Evolutionary conservation across 495 filamentous ascomycete species (phyloP).

Genomic region (Usnea hakonensis): DNA sequence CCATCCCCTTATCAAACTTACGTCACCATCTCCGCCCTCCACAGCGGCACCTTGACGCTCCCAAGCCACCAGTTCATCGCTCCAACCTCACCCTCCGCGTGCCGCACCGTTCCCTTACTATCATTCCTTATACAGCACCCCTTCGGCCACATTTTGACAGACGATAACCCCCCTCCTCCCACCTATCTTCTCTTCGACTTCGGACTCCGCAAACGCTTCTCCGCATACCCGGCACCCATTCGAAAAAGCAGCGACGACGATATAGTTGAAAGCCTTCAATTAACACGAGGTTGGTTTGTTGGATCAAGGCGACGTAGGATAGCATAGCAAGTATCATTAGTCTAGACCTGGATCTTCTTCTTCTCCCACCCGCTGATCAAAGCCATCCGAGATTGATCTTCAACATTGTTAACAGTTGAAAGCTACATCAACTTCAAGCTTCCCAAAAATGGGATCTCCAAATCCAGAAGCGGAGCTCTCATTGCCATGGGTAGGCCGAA

Average conservation of each 20-base stretch:
- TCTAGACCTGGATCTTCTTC: too few relatives aligned
- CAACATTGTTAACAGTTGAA: too few relatives aligned
- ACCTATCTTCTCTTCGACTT: constrained; percentile 2
- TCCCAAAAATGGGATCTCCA: too few relatives aligned
- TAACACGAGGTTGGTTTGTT: too few relatives aligned
- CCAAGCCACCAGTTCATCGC: background rate
- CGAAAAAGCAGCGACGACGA: background rate
- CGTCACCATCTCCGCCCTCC: background rate
- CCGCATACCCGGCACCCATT: background rate
- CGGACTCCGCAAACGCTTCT: background rate
- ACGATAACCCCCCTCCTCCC: background rate
- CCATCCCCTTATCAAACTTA: background rate
- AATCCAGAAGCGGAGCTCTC: too few relatives aligned
- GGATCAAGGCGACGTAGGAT: too few relatives aligned
- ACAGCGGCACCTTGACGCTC: background rate
- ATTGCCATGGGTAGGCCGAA: too few relatives aligned
- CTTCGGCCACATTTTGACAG: background rate
- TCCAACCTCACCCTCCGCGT: background rate
- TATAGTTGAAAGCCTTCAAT: background rate
- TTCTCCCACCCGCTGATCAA: too few relatives aligned
- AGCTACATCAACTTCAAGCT: too few relatives aligned
- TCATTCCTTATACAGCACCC: constrained; percentile 2
- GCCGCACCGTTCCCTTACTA: background rate
- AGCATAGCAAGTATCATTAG: too few relatives aligned
- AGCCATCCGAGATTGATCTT: too few relatives aligned